Base-by-base conservation (phyloP, 805 yeast genomes). In the Scheffersomyces lignosus region DNA sequence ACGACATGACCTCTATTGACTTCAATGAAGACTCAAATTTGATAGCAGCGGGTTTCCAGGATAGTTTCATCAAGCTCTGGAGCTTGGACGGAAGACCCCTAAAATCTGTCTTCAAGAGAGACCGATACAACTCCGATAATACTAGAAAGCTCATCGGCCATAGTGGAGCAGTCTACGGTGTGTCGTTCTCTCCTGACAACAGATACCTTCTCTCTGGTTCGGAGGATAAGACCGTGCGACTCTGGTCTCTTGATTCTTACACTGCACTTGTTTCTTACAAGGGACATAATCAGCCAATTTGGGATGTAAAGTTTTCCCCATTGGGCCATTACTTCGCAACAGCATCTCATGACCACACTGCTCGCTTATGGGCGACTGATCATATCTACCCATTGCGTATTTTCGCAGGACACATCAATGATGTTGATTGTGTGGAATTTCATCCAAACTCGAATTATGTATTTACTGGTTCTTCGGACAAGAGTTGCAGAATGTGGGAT, bases 401-500 rank as follows among this genome's bases (percentile, higher is more conserved):
- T 17, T 91, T 93, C 70, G 98, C 98, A 0, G 99, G 99, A 0
- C 99, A 93, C 64, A 75, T 90, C 52, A 86, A 88, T 53, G 99
- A 93, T 66, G 98, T 93, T 26, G 98, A 93, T 57, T 81, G 91
- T 48, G 95, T 91, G 25, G 82, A 81, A 33, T 93, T 91, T 76
- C 99, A 93, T 65, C 98, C 99, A 17, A 93, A 93, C 60, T 90
- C 96, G 6, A 85, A 90, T 33, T 93, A 93, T 58, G 81, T 93
- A 5, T 82, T 93, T 54, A 91, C 99, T 0, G 99, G 99, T 5
- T 87, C 96, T 4, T 79, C 90, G 45, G 99, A 93, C 64, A 88
- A 89, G 64, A 88, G 98, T 0, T 84, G 95, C 54, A 75, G 99
- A 45, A 90, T 93, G 97, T 93, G 99, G 99, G 99, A 93, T 60